These are phyloP conservation scores for Alternaria tenuissima DNA, from an alignment of 2,329 filamentous ascomycete genomes.

Conservation along the genomic window DNA sequence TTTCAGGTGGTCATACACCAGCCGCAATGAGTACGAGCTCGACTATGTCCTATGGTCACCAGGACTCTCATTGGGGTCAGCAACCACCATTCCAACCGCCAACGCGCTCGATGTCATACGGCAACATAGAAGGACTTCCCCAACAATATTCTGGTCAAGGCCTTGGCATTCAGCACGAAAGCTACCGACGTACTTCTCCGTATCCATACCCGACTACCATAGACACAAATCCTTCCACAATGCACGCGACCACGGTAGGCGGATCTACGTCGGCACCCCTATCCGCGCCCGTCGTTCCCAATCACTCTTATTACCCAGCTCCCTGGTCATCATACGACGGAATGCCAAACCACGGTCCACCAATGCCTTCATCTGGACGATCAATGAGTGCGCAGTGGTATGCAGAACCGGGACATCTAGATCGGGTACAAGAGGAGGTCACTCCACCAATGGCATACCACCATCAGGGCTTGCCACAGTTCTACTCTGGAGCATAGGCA, in stretches of 20 bases:
- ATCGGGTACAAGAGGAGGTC: conserved; percentile 49
- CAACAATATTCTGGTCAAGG: conserved; percentile 43
- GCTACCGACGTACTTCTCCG: conserved; percentile 42
- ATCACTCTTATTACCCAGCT: conserved; percentile 42
- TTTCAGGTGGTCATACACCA: conserved; percentile 46
- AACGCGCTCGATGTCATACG: conserved; percentile 51
- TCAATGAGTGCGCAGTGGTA: conserved; percentile 50
- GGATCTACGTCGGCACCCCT: conserved; percentile 40
- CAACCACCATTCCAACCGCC: conserved; percentile 42
- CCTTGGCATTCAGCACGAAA: conserved; percentile 46
- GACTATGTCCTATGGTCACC: conserved; percentile 47
- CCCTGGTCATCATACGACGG: conserved; percentile 44
- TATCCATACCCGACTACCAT: conserved; percentile 46
- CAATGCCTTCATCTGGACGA: conserved; percentile 40
- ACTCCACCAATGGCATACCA: conserved; percentile 39
- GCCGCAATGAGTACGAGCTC: conserved; percentile 48
- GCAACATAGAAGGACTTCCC: conserved; percentile 49
- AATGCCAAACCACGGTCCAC: conserved; percentile 33
- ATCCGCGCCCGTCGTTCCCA: conserved; percentile 46
- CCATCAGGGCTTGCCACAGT: conserved; percentile 39
- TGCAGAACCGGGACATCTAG: conserved; percentile 40
- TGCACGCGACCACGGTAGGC: conserved; percentile 38
- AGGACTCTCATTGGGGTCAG: conserved; percentile 42
- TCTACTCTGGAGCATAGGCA: conserved; percentile 39
- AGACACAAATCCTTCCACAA: conserved; percentile 41